Conservation (phyloP, 441 rosid species). For the Populus hybrid region DNA sequence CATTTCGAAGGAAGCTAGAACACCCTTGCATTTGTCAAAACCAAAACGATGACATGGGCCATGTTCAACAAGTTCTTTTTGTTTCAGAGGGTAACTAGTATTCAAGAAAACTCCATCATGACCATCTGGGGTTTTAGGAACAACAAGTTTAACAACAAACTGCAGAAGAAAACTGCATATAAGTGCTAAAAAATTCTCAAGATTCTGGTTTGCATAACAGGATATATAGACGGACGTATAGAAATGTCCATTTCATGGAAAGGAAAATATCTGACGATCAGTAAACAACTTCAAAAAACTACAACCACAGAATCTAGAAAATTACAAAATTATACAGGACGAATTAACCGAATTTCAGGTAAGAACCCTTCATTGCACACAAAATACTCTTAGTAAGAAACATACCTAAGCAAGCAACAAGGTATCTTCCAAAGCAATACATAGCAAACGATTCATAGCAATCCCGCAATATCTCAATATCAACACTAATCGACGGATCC, state of each 20-base stretch:
- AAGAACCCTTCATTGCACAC: not conserved
- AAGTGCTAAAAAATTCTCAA: not conserved
- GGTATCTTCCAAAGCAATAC: conserved; percentile 99
- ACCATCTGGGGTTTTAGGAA: not conserved
- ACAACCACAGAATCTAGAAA: not conserved
- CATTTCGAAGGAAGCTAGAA: not conserved
- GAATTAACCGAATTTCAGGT: not conserved
- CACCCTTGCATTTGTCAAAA: not conserved
- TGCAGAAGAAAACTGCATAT: not conserved
- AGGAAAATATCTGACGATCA: not conserved
- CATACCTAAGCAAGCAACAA: conserved; percentile 96
- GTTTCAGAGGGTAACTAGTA: not conserved
- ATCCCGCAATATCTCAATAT: conserved; percentile 95
- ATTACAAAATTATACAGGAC: conserved; percentile 1
- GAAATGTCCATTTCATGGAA: not conserved
- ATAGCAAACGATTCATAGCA: conserved; percentile 99
- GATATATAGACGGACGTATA: not conserved
- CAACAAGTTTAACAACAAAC: not conserved
- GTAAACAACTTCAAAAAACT: not conserved
- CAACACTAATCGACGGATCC: no score
- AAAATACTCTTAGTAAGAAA: conserved; percentile 17
- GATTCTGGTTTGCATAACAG: not conserved
- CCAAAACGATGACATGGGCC: not conserved
- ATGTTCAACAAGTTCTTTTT: conserved; percentile 1
- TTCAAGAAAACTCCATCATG: not conserved